Evolutionary conservation across 108 stramenopile genomes (phyloP).

Genomic region (Nitzschia sp.): DNA sequence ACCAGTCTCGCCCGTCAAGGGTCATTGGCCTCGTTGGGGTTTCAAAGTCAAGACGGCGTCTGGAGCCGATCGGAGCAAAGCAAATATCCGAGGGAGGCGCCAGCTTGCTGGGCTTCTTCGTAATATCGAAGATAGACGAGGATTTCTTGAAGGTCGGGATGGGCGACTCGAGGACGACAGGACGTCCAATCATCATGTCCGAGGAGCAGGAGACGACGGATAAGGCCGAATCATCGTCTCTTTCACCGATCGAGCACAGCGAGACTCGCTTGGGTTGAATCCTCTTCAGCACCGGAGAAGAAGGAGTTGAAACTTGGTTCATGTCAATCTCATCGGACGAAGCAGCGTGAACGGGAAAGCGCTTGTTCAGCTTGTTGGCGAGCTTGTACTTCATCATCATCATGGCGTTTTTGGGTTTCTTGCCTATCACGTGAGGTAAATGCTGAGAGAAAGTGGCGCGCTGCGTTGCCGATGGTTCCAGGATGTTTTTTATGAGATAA

Average conservation of each 20-base stretch:
- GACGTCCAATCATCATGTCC: no score
- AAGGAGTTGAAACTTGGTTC: no score
- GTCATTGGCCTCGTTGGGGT: not conserved
- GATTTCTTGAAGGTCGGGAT: not conserved
- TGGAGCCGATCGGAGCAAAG: not conserved
- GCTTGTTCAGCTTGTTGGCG: not conserved
- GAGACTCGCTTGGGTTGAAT: conserved; percentile 7
- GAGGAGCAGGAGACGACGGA: not conserved
- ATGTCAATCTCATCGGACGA: not conserved
- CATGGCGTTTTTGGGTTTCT: not conserved
- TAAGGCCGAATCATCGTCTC: not conserved
- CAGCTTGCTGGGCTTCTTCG: not conserved
- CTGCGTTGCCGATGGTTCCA: not conserved
- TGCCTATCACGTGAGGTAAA: not conserved
- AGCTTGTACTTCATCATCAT: conserved; percentile 18
- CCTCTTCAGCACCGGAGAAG: not conserved
- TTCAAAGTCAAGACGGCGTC: conserved; percentile 4
- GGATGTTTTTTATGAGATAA: no score
- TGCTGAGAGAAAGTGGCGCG: no score
- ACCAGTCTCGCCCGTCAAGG: not conserved
- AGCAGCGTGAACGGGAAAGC: not conserved
- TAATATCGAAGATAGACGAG: not conserved
- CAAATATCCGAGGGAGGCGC: not conserved
- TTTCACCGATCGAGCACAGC: not conserved
- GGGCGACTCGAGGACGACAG: not conserved